Evolutionary conservation across 306 rosid species (phyloP).

Genomic region (Cotoneaster glaucophyllus): DNA sequence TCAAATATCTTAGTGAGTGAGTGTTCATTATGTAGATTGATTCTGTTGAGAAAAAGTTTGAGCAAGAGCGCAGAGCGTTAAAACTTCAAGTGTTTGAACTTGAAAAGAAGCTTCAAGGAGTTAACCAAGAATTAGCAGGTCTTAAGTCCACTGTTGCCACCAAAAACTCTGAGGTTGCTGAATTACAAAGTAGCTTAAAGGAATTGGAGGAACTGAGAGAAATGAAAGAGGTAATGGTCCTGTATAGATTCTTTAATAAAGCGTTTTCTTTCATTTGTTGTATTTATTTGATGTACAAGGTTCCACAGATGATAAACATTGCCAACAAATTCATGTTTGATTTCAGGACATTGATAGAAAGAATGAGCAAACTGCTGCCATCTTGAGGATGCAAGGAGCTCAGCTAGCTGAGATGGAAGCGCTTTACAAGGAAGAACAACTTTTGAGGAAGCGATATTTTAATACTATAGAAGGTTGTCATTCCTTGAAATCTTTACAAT

Average conservation of each 20-base stretch:
- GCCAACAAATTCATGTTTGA: constrained; percentile 8
- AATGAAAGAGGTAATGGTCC: constrained; percentile 75
- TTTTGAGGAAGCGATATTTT: constrained; percentile 84
- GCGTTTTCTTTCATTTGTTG: background rate
- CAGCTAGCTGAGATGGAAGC: constrained; percentile 86
- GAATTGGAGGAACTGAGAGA: constrained; percentile 93
- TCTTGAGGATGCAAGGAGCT: constrained; percentile 89
- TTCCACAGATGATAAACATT: background rate
- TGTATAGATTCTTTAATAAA: background rate
- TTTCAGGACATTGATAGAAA: constrained; percentile 92
- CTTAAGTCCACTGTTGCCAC: constrained; percentile 50
- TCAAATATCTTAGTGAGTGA: constrained; percentile 14
- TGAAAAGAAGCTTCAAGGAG: constrained; percentile 54
- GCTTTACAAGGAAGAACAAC: constrained; percentile 91
- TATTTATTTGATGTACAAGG: background rate
- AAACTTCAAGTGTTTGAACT: constrained; percentile 50
- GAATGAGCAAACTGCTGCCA: constrained; percentile 84
- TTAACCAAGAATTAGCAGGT: constrained; percentile 47
- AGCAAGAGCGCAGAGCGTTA: constrained; percentile 52
- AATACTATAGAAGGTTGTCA: constrained; percentile 81
- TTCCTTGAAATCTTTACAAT: background rate
- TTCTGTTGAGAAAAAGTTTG: constrained; percentile 40
- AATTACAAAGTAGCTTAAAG: constrained; percentile 51
- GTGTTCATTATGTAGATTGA: constrained; percentile 53
- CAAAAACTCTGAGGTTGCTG: constrained; percentile 60